Conservation (phyloP, 257 asterid species). For the Leonotis leonurus region DNA sequence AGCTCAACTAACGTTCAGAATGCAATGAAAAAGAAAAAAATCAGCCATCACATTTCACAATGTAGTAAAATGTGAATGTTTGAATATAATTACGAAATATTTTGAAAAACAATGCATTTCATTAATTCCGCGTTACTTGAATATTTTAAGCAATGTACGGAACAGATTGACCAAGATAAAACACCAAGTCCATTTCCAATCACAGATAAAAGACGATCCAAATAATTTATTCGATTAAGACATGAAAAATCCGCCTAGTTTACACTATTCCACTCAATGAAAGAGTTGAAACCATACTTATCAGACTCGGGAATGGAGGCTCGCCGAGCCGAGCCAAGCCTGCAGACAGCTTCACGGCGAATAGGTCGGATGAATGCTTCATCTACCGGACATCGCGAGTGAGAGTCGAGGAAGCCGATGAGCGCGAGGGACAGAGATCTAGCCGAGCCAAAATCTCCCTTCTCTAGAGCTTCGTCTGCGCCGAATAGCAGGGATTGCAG, state of each 20-base stretch:
- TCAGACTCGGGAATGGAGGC: conserved; percentile 61
- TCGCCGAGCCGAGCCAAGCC: conserved; percentile 55
- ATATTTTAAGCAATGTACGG: neutral
- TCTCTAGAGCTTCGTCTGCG: conserved; percentile 71
- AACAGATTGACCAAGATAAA: neutral
- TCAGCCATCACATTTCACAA: neutral
- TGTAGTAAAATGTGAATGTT: neutral
- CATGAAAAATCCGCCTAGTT: neutral
- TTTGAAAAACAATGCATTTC: neutral
- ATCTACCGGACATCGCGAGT: conserved; percentile 47
- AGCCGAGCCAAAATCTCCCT: conserved; percentile 63
- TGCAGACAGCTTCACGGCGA: conserved; percentile 69
- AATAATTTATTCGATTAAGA: neutral
- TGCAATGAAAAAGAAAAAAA: neutral
- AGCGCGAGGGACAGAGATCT: conserved; percentile 66
- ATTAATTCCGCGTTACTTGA: neutral
- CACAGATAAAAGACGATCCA: neutral
- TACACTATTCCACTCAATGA: neutral
- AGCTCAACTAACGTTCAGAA: neutral
- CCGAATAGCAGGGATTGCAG: conserved; percentile 87
- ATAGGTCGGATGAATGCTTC: conserved; percentile 75
- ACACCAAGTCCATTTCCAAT: neutral
- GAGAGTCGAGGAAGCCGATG: conserved; percentile 89
- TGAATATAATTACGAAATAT: neutral
- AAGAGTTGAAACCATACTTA: conserved; percentile 38